Evolutionary conservation across 345 rosid species (phyloP).

Genomic region (Brassica incana): DNA sequence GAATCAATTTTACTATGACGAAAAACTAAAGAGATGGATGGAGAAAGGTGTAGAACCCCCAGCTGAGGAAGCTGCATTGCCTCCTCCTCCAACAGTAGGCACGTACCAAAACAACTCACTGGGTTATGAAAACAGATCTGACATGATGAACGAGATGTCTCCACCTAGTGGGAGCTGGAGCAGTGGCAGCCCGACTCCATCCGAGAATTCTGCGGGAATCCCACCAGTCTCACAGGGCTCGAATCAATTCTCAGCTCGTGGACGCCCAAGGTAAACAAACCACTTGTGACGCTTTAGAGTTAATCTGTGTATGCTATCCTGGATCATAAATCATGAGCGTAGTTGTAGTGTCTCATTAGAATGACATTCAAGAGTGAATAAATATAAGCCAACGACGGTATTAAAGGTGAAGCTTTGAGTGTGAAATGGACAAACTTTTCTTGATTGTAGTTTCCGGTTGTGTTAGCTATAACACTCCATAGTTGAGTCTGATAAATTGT

Average conservation of each 20-base stretch:
- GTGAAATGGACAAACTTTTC: neutral
- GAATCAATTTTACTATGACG: conserved; percentile 90
- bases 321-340: neutral
- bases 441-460: neutral
- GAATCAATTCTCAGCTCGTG: conserved; percentile 92
- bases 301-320: neutral
- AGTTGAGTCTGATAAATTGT: neutral
- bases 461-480: neutral
- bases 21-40: conserved; percentile 95
- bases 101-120: conserved; percentile 63
- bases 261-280: conserved; percentile 71
- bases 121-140: conserved; percentile 54
- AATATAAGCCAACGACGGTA: neutral
- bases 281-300: neutral
- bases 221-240: conserved; percentile 80
- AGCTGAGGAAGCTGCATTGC: conserved; percentile 72
- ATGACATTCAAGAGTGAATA: conserved; percentile 3
- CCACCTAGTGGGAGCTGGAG: conserved; percentile 51
- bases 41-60: conserved; percentile 93
- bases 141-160: conserved; percentile 50
- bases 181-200: conserved; percentile 47
- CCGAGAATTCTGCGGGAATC: conserved; percentile 61
- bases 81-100: conserved; percentile 86
- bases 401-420: neutral
- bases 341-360: conserved; percentile 1